Evolutionary conservation across 1,284 basidiomycete species (phyloP).

Genomic region (Apiotrichum brassicae): DNA sequence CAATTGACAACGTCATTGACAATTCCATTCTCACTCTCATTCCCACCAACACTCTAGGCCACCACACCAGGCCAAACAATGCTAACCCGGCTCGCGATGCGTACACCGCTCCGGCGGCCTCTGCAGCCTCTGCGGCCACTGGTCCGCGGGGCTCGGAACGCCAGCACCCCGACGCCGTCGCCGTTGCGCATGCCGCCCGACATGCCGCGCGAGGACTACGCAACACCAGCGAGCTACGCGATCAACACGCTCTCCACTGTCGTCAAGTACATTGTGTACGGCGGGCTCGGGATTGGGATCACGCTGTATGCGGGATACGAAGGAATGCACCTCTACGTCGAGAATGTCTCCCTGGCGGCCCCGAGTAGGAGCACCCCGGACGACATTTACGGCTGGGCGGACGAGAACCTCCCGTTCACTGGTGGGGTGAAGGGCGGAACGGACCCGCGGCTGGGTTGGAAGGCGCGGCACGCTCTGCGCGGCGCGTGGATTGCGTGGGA

Average conservation of each 20-base stretch:
- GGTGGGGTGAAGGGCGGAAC: constrained; percentile 66
- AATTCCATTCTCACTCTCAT: no score
- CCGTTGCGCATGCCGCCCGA: constrained; percentile 28
- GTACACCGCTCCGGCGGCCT: no score
- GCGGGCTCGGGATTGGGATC: constrained; percentile 41
- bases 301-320: constrained; percentile 51
- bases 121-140: no score
- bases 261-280: constrained; percentile 32
- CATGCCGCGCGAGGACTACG: constrained; percentile 43
- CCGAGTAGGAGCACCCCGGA: constrained; percentile 41
- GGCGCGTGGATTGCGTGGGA: constrained; percentile 70
- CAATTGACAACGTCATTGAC: no score
- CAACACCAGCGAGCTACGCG: constrained; percentile 40
- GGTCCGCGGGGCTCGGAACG: not conserved
- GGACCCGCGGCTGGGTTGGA: constrained; percentile 61
- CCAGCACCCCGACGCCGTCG: not conserved
- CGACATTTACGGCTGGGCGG: constrained; percentile 68
- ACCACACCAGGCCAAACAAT: no score
- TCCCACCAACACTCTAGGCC: no score
- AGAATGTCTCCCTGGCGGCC: constrained; percentile 55
- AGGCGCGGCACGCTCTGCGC: constrained; percentile 61
- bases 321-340: constrained; percentile 63
- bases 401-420: constrained; percentile 65
- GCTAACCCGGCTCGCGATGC: no score
- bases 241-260: constrained; percentile 33